phyloP scores from a whole-genome alignment of 129 eudicot species.

The Flaveria trinervia region DNA sequence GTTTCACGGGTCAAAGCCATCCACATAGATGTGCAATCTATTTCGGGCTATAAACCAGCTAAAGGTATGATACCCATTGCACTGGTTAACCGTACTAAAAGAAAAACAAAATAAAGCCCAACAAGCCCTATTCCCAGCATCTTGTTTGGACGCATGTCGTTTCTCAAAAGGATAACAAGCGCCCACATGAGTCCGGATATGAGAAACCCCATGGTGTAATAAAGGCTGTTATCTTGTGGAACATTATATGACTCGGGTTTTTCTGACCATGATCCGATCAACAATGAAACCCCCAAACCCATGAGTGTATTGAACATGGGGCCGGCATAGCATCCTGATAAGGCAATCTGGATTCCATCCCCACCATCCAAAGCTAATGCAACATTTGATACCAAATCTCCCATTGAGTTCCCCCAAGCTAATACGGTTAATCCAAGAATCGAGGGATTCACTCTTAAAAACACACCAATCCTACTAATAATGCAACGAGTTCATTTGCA shows the following conservation, averaged over 20 bases:
- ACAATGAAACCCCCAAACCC: constrained; percentile 85
- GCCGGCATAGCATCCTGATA: constrained; percentile 94
- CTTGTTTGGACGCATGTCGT: constrained; percentile 81
- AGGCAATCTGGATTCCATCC: constrained; percentile 91
- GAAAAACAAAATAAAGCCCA: constrained; percentile 61
- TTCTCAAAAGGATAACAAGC: constrained; percentile 56
- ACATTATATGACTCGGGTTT: constrained; percentile 50
- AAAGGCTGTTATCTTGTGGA: constrained; percentile 73
- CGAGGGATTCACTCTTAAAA: constrained; percentile 73
- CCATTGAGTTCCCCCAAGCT: constrained; percentile 99
- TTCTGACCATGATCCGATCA: constrained; percentile 76
- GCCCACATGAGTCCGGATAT: constrained; percentile 78
- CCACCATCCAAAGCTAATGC: constrained; percentile 91
- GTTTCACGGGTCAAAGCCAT: constrained; percentile 9
- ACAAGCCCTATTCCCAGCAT: constrained; percentile 81
- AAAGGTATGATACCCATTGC: constrained; percentile 62
- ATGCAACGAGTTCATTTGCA: constrained; percentile 88
- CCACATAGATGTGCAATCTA: constrained; percentile 15
- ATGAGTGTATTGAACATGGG: constrained; percentile 92
- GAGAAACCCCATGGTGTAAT: constrained; percentile 74
- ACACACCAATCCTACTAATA: constrained; percentile 63
- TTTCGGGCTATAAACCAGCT: constrained; percentile 30
- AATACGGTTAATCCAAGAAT: constrained; percentile 84
- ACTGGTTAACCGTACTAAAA: constrained; percentile 50
- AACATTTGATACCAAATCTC: constrained; percentile 85